Evolutionary conservation across 148 eudicot genomes (phyloP), one percentile per base, ranked within the genome.

Genomic region (Cornus kousa): DNA sequence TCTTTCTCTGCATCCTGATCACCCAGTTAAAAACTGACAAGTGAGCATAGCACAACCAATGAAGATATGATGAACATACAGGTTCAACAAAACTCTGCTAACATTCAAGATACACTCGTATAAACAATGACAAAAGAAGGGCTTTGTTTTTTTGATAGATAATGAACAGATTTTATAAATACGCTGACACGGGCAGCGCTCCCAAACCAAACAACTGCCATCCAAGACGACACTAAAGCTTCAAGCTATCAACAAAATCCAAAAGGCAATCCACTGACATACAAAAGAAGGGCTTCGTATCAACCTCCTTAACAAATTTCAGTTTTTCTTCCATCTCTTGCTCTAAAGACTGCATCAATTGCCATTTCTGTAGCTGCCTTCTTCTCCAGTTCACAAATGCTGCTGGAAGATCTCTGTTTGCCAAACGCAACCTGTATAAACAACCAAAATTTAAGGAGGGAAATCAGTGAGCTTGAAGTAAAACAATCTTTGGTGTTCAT

Each of bases 251-350:
- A 28, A 28, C 28, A 28, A 28, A 28, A 28, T 28, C 28, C 28
- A 28, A 28, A 28, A 28, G 28, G 1, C 28, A 28, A 28, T 28
- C 28, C 28, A 28, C 28, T 28, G 28, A 28, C 28, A 71, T 39
- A 39, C 7, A 68, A 14, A 71, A 20, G 33, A 53, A 40, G 48
- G 65, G 7, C 32, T 40, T n/a, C 35, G 74, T 39, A 32, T 74
- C 82, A 80, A 94, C 97, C 97, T 89, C 81, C 19, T 71, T 70
- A 46, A 62, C 32, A 35, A 28, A 80, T 19, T 82, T 78, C 55
- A 89, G 67, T 73, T 92, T 94, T 74, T 88, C 87, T 89, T 84
- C 87, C 85, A 96, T 59, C 85, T 96, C 99, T 68, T 77, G 83
- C 71, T 86, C 82, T 80, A 94, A 81, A 40, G 86, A 79, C 68